A percentile compares a stretch with the other conserved stretches of the same genome.
These are phyloP conservation scores for Claviceps sp. DNA, from an alignment of 2,329 filamentous ascomycete genomes.

Conservation along the genomic window DNA sequence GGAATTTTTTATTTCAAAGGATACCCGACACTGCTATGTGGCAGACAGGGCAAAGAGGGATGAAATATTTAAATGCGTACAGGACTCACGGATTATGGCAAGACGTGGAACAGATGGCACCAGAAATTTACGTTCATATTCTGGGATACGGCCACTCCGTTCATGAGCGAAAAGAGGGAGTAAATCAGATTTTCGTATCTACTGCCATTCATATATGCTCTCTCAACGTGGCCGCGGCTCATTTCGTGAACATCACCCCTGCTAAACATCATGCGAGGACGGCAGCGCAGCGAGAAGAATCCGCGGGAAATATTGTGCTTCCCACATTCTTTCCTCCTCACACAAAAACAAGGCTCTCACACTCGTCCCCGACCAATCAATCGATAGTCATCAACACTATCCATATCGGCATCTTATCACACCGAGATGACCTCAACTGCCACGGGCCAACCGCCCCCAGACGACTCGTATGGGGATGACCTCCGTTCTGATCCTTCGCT, in stretches of 20 bases:
- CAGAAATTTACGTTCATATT: neutral
- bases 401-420: no score
- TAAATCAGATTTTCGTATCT: neutral
- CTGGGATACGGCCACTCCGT: neutral
- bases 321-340: no score
- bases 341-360: no score
- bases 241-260: neutral
- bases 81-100: neutral
- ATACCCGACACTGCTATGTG: neutral
- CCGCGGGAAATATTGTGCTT: no score
- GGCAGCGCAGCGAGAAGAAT: no score
- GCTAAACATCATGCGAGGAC: neutral
- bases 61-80: neutral
- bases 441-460: no score
- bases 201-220: neutral
- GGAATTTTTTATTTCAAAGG: neutral
- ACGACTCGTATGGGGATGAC: no score
- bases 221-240: neutral
- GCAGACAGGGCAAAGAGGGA: conserved; percentile 1
- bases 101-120: neutral
- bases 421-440: no score
- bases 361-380: no score
- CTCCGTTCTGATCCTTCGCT: no score
- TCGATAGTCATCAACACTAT: no score
- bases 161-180: neutral